Conservation (phyloP, 2,329 filamentous ascomycete species). For the Fusarium nodosum region DNA sequence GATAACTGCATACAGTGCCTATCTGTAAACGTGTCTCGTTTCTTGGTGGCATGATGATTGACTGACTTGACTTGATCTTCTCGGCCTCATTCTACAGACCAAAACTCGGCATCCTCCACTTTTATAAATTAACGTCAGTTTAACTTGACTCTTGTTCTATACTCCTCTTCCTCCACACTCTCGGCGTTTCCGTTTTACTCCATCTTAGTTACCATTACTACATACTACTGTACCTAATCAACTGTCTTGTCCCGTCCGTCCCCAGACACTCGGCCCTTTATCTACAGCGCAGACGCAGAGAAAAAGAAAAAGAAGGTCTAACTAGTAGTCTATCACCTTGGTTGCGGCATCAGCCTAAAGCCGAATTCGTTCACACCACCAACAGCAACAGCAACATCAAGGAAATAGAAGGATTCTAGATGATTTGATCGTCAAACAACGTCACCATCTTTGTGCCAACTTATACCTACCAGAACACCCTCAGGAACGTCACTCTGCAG, state of each 20-base stretch:
- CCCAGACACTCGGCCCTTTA: conserved; percentile 36
- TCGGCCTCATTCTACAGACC: conserved; percentile 12
- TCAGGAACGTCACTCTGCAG: conserved; percentile 38
- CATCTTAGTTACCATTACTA: conserved; percentile 12
- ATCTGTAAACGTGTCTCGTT: background rate
- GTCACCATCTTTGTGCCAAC: conserved; percentile 34
- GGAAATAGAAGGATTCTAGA: conserved; percentile 10
- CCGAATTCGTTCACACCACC: conserved; percentile 12
- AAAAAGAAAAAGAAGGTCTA: background rate
- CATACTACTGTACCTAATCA: background rate
- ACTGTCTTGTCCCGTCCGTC: background rate
- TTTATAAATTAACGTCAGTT: conserved; percentile 15
- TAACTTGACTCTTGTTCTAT: background rate
- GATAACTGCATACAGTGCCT: no score
- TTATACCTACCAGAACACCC: background rate
- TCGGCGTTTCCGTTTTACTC: conserved; percentile 12
- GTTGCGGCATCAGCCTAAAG: conserved; percentile 39
- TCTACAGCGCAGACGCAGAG: conserved; percentile 4
- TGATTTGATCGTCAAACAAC: conserved; percentile 25
- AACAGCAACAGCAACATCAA: background rate
- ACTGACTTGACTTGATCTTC: background rate
- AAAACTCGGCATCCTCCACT: conserved; percentile 29
- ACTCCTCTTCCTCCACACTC: conserved; percentile 9
- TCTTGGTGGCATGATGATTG: conserved; percentile 19
- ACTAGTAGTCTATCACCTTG: background rate